phyloP scores from a whole-genome alignment of 1,139 yeast species.

The Blastobotrys malaysiensis region DNA sequence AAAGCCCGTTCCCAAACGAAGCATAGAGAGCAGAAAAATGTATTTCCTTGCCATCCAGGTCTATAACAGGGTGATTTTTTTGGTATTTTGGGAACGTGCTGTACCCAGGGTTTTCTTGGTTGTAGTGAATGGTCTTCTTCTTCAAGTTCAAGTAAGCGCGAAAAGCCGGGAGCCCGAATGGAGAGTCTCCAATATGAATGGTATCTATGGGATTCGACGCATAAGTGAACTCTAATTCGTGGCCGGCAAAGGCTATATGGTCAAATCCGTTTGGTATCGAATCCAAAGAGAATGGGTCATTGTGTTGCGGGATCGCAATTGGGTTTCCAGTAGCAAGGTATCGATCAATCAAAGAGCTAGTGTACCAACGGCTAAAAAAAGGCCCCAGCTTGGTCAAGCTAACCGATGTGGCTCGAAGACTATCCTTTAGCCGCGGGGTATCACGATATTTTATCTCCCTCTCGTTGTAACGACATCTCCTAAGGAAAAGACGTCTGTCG shows the following conservation, averaged over 20 bases:
- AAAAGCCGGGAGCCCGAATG: neutral
- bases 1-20: neutral
- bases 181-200: neutral
- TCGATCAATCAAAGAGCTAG: neutral
- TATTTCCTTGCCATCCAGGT: neutral
- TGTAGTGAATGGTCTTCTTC: neutral
- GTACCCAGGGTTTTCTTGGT: neutral
- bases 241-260: neutral
- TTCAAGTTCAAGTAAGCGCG: neutral
- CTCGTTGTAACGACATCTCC: neutral
- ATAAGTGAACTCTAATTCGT: neutral
- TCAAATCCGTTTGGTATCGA: neutral
- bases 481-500: neutral
- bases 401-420: neutral
- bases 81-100: neutral
- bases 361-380: neutral
- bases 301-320: neutral
- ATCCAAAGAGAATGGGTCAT: neutral
- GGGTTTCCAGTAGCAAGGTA: neutral
- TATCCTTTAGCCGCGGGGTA: neutral
- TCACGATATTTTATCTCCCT: neutral
- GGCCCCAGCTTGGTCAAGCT: neutral
- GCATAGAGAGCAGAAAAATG: neutral
- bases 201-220: neutral
- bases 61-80: neutral